phyloP scores from a whole-genome alignment of 495 filamentous ascomycete genomes.

The Annulohypoxylon moriforme region DNA sequence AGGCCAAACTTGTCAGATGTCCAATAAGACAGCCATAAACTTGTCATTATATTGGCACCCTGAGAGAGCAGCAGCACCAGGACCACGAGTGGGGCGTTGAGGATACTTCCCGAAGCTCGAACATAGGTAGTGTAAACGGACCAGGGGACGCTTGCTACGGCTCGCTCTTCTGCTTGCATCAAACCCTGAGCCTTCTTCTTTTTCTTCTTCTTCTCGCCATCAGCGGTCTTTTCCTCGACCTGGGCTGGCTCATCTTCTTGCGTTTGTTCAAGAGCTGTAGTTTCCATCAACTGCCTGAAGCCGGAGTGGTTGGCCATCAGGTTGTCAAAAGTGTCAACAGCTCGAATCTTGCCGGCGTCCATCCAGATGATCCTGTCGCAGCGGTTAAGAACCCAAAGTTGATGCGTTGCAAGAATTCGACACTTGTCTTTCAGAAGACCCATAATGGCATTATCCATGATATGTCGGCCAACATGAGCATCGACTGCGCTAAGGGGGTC shows the following conservation, averaged over 20 bases:
- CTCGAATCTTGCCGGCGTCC: slow-evolving; percentile 83
- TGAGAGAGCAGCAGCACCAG: slow-evolving; percentile 76
- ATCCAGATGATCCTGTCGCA: slow-evolving; percentile 94
- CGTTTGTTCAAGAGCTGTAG: slow-evolving; percentile 79
- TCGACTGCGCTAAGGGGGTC: slow-evolving; percentile 86
- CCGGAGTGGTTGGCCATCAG: slow-evolving; percentile 78
- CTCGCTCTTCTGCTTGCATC: slow-evolving; percentile 93
- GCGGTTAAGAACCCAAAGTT: slow-evolving; percentile 88
- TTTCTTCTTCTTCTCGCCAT: slow-evolving; percentile 67
- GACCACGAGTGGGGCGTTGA: slow-evolving; percentile 74
- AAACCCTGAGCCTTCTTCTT: slow-evolving; percentile 71
- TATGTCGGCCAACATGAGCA: slow-evolving; percentile 89
- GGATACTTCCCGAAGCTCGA: slow-evolving; percentile 78
- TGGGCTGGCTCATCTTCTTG: slow-evolving; percentile 57
- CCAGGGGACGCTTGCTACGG: slow-evolving; percentile 84
- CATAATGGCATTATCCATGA: slow-evolving; percentile 95
- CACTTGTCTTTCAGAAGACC: slow-evolving; percentile 90
- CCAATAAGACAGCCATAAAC: slow-evolving; percentile 95
- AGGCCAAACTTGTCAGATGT: slow-evolving; percentile 78
- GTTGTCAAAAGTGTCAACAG: slow-evolving; percentile 87
- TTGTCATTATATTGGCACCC: slow-evolving; percentile 85
- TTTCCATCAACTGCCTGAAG: slow-evolving; percentile 85
- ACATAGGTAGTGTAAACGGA: slow-evolving; percentile 85
- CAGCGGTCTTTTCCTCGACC: slow-evolving; percentile 56
- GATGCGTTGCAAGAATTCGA: slow-evolving; percentile 91